Evolutionary conservation across 192 early-diverging fungal genomes (phyloP).

Genomic region (Neocallimastix lanati): DNA sequence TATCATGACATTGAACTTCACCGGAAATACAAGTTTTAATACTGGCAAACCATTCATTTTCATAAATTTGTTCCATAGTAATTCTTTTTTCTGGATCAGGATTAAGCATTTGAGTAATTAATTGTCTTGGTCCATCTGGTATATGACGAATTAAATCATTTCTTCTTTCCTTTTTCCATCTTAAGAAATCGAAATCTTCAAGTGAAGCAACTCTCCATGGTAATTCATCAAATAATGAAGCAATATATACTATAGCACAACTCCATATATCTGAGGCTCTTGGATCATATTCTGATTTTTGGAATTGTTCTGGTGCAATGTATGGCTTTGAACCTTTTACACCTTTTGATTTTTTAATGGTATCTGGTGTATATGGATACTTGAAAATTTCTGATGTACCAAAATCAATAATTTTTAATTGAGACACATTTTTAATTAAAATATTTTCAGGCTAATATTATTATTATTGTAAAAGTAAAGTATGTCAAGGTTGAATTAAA

Average conservation of each 20-base stretch:
- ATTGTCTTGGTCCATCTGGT: background rate
- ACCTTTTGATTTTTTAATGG: background rate
- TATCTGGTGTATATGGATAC: background rate
- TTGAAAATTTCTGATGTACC: background rate
- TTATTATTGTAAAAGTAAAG: too few species aligned
- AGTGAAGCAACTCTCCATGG: background rate
- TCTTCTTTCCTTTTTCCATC: background rate
- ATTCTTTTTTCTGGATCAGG: conserved; percentile 55
- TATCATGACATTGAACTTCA: background rate
- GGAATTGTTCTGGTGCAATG: conserved; percentile 2
- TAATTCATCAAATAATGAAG: background rate
- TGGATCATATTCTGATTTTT: background rate
- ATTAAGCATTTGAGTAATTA: conserved; percentile 36
- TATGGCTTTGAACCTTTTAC: background rate
- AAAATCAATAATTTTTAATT: conserved; percentile 4
- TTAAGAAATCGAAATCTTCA: background rate
- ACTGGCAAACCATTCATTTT: conserved; percentile 57
- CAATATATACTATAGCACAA: background rate
- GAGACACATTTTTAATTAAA: background rate
- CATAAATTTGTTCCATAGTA: conserved; percentile 46
- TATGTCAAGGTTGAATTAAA: too few species aligned
- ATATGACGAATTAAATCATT: background rate
- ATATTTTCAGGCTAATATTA: background rate
- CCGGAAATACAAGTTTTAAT: conserved; percentile 30
- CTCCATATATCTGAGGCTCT: conserved; percentile 1